Evolutionary conservation across 441 rosid species (phyloP).

Genomic region (Erysimum cheiri): DNA sequence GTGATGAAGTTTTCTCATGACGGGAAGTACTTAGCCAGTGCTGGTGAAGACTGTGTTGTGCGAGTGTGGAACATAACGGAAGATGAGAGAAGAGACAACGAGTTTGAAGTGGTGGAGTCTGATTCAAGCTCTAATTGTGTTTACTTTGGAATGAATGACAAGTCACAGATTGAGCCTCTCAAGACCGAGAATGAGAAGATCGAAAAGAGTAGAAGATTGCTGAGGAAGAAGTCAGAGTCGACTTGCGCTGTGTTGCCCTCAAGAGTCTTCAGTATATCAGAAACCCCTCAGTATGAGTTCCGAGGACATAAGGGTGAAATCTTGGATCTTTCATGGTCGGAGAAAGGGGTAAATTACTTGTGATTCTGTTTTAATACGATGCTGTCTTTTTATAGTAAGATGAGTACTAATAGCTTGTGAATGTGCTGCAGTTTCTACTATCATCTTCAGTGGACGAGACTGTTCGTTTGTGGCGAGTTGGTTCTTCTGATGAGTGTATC

Average conservation of each 20-base stretch:
- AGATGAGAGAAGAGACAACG: conserved; percentile 57
- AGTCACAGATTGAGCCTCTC: conserved; percentile 56
- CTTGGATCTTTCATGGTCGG: conserved; percentile 93
- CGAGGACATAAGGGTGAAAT: conserved; percentile 74
- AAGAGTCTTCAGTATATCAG: conserved; percentile 68
- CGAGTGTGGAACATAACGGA: conserved; percentile 82
- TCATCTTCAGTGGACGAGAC: conserved; percentile 73
- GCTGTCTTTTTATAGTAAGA: not conserved
- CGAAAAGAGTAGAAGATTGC: conserved; percentile 51
- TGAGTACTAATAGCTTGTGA: conserved; percentile 1
- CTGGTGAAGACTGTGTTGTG: conserved; percentile 82
- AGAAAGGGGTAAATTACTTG: conserved; percentile 57
- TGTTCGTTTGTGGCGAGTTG: conserved; percentile 72
- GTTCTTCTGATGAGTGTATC: conserved; percentile 43
- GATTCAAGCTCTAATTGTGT: conserved; percentile 60
- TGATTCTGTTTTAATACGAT: not conserved
- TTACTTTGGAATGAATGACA: conserved; percentile 71
- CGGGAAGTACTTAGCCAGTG: conserved; percentile 80
- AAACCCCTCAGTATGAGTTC: conserved; percentile 84
- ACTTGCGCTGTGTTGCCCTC: conserved; percentile 86
- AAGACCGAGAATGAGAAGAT: conserved; percentile 53
- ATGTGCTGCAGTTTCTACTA: conserved; percentile 56
- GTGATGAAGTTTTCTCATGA: conserved; percentile 91
- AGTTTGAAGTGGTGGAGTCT: conserved; percentile 54
- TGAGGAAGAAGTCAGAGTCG: conserved; percentile 58